Evolutionary conservation across 306 rosid species (phyloP), one percentile per base, ranked within the genome.

Genomic region (Fragaria iinumae): DNA sequence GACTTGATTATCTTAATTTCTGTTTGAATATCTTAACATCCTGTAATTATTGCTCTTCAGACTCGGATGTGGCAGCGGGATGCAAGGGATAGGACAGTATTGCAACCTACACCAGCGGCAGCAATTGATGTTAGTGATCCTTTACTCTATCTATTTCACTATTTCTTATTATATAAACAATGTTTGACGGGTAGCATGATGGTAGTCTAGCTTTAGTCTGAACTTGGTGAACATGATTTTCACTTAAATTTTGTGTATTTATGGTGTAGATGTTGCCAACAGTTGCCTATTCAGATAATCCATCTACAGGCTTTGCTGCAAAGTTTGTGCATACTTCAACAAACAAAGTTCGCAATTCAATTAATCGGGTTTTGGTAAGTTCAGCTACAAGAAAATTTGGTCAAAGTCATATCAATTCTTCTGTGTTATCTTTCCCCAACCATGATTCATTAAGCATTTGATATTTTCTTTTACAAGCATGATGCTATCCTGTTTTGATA

Each of bases 281-380:
- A 47, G 92, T 83, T 71, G 97, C 97, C 43, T 90, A 95, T 85
- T 77, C 97, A 80, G 97, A 95, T 84, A 95, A 95, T 81, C 99
- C 99, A 69, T 91, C 99, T 67, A 92, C 96, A 29, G 91, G 97
- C 90, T 95, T 95, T 87, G 89, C 93, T 43, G 88, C 97, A 34
- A 95, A 95, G 86, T 95, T 90, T 82, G 99, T 92, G 50, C 99
- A 95, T 83, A 95, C 99, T 43, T 95, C 99, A 66, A 80, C 93
- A 76, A 95, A 95, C 87, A 95, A 95, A 84, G 91, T 92, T 73
- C 97, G 99, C 32, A 90, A 96, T 80, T 88, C 99, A 4, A 95
- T 95, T 60, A 95, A 95, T 77, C 91, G 96, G 39, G 97, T 92
- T 62, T 83, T 95, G 89, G 99, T 95, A 87, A 86, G 97, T 87